These are phyloP conservation scores for Aspergillus costaricaensis DNA, from an alignment of 2,329 filamentous ascomycete species.

Conservation along the genomic window DNA sequence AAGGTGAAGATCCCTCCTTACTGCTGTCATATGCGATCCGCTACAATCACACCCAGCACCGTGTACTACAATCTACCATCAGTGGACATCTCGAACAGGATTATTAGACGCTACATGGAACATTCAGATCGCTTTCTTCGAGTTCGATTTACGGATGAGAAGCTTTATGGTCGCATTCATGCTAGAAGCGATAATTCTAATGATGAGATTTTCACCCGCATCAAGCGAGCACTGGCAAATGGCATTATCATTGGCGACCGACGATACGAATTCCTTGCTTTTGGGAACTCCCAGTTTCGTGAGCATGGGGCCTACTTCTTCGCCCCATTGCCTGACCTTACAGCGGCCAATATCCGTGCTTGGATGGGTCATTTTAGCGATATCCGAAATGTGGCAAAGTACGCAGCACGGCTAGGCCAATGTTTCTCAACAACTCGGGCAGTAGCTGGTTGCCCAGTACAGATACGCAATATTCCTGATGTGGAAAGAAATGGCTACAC, in stretches of 20 bases:
- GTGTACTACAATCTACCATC: conserved; percentile 75
- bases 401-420: conserved; percentile 85
- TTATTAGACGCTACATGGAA: conserved; percentile 71
- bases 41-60: conserved; percentile 78
- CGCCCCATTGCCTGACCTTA: conserved; percentile 65
- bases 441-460: conserved; percentile 64
- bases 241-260: conserved; percentile 82
- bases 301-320: conserved; percentile 95
- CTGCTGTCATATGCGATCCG: conserved; percentile 75
- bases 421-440: conserved; percentile 92
- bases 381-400: conserved; percentile 84
- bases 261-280: conserved; percentile 86
- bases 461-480: conserved; percentile 64
- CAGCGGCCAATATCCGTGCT: conserved; percentile 72
- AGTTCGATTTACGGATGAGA: conserved; percentile 86
- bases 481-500: conserved; percentile 67
- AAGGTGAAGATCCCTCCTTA: conserved; percentile 65
- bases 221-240: conserved; percentile 70
- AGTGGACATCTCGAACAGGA: conserved; percentile 84
- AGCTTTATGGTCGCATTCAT: conserved; percentile 62
- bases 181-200: conserved; percentile 58
- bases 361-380: conserved; percentile 86
- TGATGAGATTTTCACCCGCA: conserved; percentile 71
- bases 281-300: conserved; percentile 91
- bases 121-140: conserved; percentile 80